Evolutionary conservation across 331 rosid species (phyloP), one percentile per base, ranked within the genome.

Genomic region (Acacia concinna): DNA sequence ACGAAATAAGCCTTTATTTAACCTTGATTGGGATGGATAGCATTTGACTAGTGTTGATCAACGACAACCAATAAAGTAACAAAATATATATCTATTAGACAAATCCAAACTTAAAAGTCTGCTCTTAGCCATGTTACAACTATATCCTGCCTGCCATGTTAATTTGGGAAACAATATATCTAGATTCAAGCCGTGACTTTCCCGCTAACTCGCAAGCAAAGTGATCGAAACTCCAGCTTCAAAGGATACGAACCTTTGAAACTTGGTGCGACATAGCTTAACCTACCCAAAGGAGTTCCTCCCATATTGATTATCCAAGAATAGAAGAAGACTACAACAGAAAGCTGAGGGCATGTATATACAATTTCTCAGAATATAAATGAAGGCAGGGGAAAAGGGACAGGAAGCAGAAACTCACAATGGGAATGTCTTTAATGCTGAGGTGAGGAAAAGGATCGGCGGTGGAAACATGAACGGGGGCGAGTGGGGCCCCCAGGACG

Each of bases 391-490:
- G 23, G 27, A 25, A 3, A 51, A 74, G 59, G 59, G 30, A 73
- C 32, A 70, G 71, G 13, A 23, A 23, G 35, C 13, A 5, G 34
- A 47, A 18, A 87, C 99, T 90, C 68, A 96, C 99, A 86, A 96
- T 96, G 85, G 99, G 98, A 23, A 92, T 93, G 79, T 93, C 99
- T 86, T 96, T 96, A 86, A 96, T 93, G 87, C 97, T 89, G 49
- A 93, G 98, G 62, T 96, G 99, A 85, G 99, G 98, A 67, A 90
- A 82, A 3, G 94, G 92, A 52, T 96, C 99, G 32, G 90, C 49
- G 62, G 97, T 85, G 86, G 86, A 82, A 57, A 96, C 99, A 83
- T 93, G 99, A 65, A 96, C 91, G 30, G 99, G 98, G 1, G 93
- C 96, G 18, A 96, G 90, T 20, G 99, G 99, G 3, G 99, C 99